These are phyloP conservation scores for Fusarium pseudograminearum DNA, from an alignment of 2,329 filamentous ascomycete species.

Conservation along the genomic window DNA sequence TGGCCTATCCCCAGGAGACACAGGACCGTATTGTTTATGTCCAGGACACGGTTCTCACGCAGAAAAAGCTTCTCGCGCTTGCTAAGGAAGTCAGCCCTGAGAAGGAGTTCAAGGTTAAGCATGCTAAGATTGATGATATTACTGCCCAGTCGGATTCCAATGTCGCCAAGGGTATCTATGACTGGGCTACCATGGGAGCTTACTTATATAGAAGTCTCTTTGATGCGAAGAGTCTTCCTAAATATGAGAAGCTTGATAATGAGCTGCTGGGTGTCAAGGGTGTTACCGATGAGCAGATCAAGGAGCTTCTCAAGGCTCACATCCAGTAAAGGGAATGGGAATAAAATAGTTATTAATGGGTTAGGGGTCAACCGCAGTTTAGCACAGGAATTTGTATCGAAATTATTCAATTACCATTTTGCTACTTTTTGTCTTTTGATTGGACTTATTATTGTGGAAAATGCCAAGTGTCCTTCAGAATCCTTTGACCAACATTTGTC, in stretches of 20 bases:
- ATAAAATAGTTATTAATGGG: accelerated
- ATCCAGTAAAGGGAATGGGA: slow-evolving; percentile 19
- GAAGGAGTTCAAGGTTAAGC: slow-evolving; percentile 61
- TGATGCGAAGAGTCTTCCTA: slow-evolving; percentile 50
- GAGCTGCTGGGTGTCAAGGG: slow-evolving; percentile 60
- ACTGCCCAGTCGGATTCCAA: slow-evolving; percentile 47
- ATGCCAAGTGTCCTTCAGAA: no score
- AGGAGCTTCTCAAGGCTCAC: slow-evolving; percentile 47
- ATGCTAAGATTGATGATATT: slow-evolving; percentile 48
- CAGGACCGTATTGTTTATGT: slow-evolving; percentile 63
- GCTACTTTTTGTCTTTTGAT: background rate
- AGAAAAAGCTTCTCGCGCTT: slow-evolving; percentile 58
- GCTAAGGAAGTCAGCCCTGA: slow-evolving; percentile 62
- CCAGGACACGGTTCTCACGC: slow-evolving; percentile 58
- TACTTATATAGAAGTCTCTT: slow-evolving; percentile 53
- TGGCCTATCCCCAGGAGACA: slow-evolving; percentile 64
- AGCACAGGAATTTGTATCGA: background rate
- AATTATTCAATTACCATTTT: background rate
- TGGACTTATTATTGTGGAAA: accelerated
- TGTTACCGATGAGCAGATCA: slow-evolving; percentile 56
- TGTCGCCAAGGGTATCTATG: slow-evolving; percentile 49
- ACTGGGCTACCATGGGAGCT: slow-evolving; percentile 48
- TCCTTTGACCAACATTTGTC: slow-evolving; percentile 16
- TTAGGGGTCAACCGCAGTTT: no score
- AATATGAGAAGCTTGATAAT: slow-evolving; percentile 56